Evolutionary conservation across 192 early-diverging fungal species (phyloP).

Genomic region (Coemansia sp.): DNA sequence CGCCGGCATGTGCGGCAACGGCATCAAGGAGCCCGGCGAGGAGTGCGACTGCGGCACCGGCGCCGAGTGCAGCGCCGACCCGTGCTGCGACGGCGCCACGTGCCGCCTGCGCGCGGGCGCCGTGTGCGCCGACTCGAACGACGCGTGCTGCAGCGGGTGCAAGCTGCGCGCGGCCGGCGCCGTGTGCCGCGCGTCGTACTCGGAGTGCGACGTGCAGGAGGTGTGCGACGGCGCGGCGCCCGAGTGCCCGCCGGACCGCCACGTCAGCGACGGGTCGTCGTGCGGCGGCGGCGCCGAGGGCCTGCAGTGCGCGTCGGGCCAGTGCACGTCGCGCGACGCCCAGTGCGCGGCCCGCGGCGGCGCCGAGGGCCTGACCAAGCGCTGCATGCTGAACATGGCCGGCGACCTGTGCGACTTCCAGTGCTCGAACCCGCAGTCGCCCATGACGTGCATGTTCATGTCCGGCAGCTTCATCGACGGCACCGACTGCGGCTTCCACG

Average conservation of each 20-base stretch:
- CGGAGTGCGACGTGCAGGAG: slow-evolving; percentile 79
- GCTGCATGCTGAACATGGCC: slow-evolving; percentile 56
- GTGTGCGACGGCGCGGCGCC: slow-evolving; percentile 70
- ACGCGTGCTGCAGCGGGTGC: slow-evolving; percentile 79
- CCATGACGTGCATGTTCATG: slow-evolving; percentile 54
- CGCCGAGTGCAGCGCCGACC: slow-evolving; percentile 68
- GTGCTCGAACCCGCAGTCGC: slow-evolving; percentile 58
- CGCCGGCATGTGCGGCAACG: slow-evolving; percentile 89
- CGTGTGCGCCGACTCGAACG: slow-evolving; percentile 79
- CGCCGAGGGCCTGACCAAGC: slow-evolving; percentile 51
- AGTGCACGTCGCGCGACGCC: slow-evolving; percentile 70
- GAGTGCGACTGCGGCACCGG: slow-evolving; percentile 86
- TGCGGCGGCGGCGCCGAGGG: slow-evolving; percentile 54
- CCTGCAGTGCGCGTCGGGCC: slow-evolving; percentile 65
- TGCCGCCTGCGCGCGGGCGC: slow-evolving; percentile 78
- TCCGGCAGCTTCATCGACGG: slow-evolving; percentile 69
- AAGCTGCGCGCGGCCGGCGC: slow-evolving; percentile 55
- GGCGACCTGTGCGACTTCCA: slow-evolving; percentile 61
- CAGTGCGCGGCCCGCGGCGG: slow-evolving; percentile 64
- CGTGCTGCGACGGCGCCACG: slow-evolving; percentile 78
- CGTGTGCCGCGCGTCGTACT: slow-evolving; percentile 71
- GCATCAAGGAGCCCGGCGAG: slow-evolving; percentile 82
- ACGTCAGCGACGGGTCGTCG: slow-evolving; percentile 61
- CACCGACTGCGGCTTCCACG: slow-evolving; percentile 63
- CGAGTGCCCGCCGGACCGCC: slow-evolving; percentile 69